Conservation (phyloP, 192 early-diverging fungal species). For the Coemansia sp. region DNA sequence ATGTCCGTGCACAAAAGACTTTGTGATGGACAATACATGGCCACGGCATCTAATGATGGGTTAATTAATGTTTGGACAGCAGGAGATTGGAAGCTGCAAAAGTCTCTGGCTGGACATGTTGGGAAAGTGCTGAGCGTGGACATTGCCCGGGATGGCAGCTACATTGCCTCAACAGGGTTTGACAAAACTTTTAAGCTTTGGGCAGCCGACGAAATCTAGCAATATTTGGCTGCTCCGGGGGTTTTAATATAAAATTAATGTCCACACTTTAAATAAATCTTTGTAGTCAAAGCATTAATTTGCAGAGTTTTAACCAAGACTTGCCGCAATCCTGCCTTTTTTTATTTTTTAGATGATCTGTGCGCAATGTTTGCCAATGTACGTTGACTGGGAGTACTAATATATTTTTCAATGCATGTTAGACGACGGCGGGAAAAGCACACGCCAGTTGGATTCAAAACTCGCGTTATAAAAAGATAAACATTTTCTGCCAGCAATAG, state of each 20-base stretch:
- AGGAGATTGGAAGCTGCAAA: constrained; percentile 91
- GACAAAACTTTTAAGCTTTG: constrained; percentile 97
- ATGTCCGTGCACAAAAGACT: constrained; percentile 14
- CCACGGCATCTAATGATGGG: constrained; percentile 82
- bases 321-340: neutral
- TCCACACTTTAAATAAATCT: neutral
- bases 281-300: neutral
- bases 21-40: constrained; percentile 75
- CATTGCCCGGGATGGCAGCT: constrained; percentile 73
- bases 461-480: neutral
- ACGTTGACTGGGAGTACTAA: neutral
- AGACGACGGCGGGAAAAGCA: neutral
- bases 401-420: no score
- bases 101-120: constrained; percentile 82
- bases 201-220: constrained; percentile 56
- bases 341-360: neutral
- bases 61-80: constrained; percentile 90
- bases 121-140: constrained; percentile 90
- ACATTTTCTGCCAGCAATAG: neutral
- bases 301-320: neutral
- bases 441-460: neutral
- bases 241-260: neutral
- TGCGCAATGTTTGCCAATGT: neutral
- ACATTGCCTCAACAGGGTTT: constrained; percentile 81
- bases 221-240: neutral